phyloP scores from a whole-genome alignment of 352 stramenopile species.

The Pythium phragmiticola region DNA sequence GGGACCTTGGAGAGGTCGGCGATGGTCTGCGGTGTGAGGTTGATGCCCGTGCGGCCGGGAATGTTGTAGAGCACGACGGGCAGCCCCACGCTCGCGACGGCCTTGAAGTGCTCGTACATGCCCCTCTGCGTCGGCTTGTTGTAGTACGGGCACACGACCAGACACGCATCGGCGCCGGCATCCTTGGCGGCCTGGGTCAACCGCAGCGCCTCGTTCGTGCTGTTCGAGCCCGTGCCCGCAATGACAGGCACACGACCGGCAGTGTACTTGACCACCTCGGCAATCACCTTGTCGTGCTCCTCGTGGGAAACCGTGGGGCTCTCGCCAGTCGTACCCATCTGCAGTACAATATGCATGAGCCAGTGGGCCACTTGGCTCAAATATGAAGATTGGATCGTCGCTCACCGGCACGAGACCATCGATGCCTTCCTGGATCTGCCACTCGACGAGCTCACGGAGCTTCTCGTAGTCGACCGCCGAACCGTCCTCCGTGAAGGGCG shows the following conservation, averaged over 20 bases:
- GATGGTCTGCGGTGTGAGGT: constrained; percentile 94
- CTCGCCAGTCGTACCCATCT: constrained; percentile 97
- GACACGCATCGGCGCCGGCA: constrained; percentile 90
- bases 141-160: constrained; percentile 98
- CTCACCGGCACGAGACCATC: constrained; percentile 94
- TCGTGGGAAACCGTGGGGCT: constrained; percentile 93
- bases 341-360: constrained; percentile 3
- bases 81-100: constrained; percentile 81
- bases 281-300: constrained; percentile 95
- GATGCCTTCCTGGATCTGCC: constrained; percentile 93
- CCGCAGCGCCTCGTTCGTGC: constrained; percentile 82
- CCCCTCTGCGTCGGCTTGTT: constrained; percentile 98
- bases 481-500: constrained; percentile 93
- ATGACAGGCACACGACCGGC: constrained; percentile 91
- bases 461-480: constrained; percentile 92
- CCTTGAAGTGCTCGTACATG: constrained; percentile 95
- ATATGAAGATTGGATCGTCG: background rate
- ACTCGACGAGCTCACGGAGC: constrained; percentile 90
- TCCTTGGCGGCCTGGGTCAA: constrained; percentile 89
- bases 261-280: constrained; percentile 82
- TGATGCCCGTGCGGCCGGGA: constrained; percentile 94
- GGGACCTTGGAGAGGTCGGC: constrained; percentile 91
- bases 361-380: background rate
- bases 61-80: constrained; percentile 98
- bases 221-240: constrained; percentile 95